Percentiles rank a stretch among this genome's conserved stretches.
Conservation (phyloP, 139 green algal genomes). For the Closterium sp. region DNA sequence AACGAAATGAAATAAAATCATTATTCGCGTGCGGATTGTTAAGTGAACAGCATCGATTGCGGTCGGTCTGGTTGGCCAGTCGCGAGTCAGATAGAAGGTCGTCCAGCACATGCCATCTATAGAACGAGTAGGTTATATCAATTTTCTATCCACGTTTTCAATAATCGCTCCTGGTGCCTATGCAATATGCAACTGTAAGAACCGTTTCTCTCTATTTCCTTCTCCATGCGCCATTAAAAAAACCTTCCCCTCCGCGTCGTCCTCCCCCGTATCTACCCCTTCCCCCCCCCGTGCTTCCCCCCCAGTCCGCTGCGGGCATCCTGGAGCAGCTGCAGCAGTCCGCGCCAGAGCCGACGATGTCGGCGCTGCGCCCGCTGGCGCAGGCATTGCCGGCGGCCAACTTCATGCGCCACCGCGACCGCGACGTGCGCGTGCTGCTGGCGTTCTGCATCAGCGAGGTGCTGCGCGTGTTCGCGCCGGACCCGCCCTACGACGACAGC, state of each 20-base stretch:
- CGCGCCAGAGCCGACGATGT: background rate
- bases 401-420: slow-evolving; percentile 10
- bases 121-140: too few relatives aligned
- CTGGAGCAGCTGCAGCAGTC: slow-evolving; percentile 1
- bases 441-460: slow-evolving; percentile 41
- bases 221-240: background rate
- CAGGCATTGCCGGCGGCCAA: background rate
- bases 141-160: too few relatives aligned
- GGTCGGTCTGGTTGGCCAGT: too few relatives aligned
- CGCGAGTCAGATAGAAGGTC: too few relatives aligned
- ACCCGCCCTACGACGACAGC: slow-evolving; percentile 38
- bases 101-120: too few relatives aligned
- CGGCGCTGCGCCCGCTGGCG: background rate
- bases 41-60: too few relatives aligned
- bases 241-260: too few relatives aligned
- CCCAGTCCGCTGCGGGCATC: background rate
- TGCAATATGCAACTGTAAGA: too few relatives aligned
- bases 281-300: background rate
- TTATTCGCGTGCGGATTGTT: too few relatives aligned
- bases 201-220: background rate
- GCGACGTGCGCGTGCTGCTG: slow-evolving; percentile 47
- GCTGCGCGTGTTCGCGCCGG: slow-evolving; percentile 44
- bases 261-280: too few relatives aligned
- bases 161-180: too few relatives aligned
- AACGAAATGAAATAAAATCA: too few relatives aligned